A percentile compares a stretch with the other conserved stretches of the same genome.
phyloP scores from a whole-genome alignment of 2,329 filamentous ascomycete species.

The Sarocladiaceae sp. region DNA sequence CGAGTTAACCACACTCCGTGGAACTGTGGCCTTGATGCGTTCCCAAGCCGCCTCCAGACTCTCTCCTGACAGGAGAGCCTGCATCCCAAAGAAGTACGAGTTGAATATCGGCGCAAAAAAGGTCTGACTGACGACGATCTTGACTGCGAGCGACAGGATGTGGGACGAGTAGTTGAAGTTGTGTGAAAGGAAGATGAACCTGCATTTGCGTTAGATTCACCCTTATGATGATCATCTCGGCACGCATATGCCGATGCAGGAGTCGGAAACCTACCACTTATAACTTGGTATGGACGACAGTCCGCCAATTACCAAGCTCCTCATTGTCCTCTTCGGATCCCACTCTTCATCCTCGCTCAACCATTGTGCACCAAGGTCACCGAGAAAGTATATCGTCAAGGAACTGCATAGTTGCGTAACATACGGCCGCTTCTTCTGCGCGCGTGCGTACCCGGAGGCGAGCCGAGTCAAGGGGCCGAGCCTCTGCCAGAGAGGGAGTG shows the following conservation, averaged over 20 bases:
- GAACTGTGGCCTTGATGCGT: conserved; percentile 69
- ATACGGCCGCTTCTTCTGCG: conserved; percentile 67
- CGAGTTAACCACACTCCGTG: conserved; percentile 68
- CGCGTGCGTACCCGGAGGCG: conserved; percentile 57
- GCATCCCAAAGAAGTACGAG: conserved; percentile 74
- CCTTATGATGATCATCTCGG: too few species aligned
- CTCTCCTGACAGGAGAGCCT: conserved; percentile 68
- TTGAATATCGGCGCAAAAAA: conserved; percentile 81
- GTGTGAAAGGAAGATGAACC: conserved; percentile 72
- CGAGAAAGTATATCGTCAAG: conserved; percentile 70
- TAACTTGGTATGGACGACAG: conserved; percentile 71
- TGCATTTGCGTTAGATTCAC: too few species aligned
- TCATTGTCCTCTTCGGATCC: conserved; percentile 53
- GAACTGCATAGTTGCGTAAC: conserved; percentile 72
- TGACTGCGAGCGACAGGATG: conserved; percentile 62
- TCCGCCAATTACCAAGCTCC: conserved; percentile 59
- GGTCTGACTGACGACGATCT: conserved; percentile 74
- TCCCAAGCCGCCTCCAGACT: conserved; percentile 57
- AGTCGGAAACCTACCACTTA: conserved; percentile 59
- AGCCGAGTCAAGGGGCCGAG: conserved; percentile 50
- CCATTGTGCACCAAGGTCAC: conserved; percentile 71
- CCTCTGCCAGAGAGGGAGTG: conserved; percentile 45
- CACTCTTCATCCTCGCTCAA: conserved; percentile 57
- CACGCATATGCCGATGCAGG: not conserved
- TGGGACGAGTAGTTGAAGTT: conserved; percentile 81